These are phyloP conservation scores for Seiridium cupressi DNA, from an alignment of 2,329 filamentous ascomycete genomes.

Conservation along the genomic window DNA sequence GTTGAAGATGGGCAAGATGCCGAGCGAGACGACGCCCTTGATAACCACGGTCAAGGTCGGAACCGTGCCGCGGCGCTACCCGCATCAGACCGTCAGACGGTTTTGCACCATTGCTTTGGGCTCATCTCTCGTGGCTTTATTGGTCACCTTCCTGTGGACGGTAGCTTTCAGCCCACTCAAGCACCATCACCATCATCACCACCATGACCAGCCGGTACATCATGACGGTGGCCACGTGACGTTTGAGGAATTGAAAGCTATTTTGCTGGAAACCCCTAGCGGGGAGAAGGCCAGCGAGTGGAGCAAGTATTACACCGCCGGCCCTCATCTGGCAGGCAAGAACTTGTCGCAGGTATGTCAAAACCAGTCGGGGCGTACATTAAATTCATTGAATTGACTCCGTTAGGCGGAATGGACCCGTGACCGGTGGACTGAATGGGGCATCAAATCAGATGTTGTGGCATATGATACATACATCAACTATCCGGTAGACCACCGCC, in stretches of 20 bases:
- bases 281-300: constrained; percentile 62
- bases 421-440: constrained; percentile 71
- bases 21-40: constrained; percentile 63
- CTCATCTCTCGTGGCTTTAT: constrained; percentile 51
- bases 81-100: constrained; percentile 59
- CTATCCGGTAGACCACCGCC: constrained; percentile 68
- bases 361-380: background rate
- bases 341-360: constrained; percentile 65
- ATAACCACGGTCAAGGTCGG: constrained; percentile 61
- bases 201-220: background rate
- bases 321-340: constrained; percentile 73
- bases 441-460: constrained; percentile 61
- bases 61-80: constrained; percentile 52
- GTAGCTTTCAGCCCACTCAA: constrained; percentile 26
- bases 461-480: constrained; percentile 78
- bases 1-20: constrained; percentile 29
- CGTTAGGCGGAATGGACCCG: constrained; percentile 68
- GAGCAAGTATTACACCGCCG: constrained; percentile 76
- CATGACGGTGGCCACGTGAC: constrained; percentile 23
- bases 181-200: constrained; percentile 23
- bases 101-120: constrained; percentile 63
- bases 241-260: constrained; percentile 51
- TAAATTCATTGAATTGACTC: background rate
- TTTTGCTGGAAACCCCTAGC: constrained; percentile 59
- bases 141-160: constrained; percentile 44